A percentile compares a stretch with the other conserved stretches of the same genome.
Conservation (phyloP, 129 eudicot species). For the Ambrosia artemisiifolia region DNA sequence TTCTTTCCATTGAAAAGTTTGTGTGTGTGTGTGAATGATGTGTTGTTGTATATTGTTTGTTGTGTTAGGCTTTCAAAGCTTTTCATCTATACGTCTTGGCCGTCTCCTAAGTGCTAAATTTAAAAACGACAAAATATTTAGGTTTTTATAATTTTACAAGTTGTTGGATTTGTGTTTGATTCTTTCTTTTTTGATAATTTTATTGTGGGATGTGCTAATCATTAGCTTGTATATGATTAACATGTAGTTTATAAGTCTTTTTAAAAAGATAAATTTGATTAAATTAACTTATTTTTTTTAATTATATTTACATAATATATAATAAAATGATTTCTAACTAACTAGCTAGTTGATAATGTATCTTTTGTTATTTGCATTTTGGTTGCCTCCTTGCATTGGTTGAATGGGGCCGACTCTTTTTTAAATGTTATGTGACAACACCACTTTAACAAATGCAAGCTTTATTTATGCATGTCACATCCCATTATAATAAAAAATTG, state of each 20-base stretch:
- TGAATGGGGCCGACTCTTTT: constrained; percentile 26
- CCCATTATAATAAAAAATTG: constrained; percentile 9
- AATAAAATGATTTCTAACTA: neutral
- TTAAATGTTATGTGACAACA: constrained; percentile 29
- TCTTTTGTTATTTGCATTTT: neutral
- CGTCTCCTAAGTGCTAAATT: constrained; percentile 6
- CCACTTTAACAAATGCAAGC: constrained; percentile 33
- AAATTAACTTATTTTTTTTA: neutral
- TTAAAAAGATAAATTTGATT: neutral
- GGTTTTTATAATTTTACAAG: neutral
- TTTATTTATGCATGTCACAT: constrained; percentile 36
- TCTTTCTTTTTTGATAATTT: constrained; percentile 4
- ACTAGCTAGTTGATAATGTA: neutral
- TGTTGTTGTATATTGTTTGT: neutral
- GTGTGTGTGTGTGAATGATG: constrained; percentile 23
- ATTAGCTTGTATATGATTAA: neutral
- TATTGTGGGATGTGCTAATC: neutral
- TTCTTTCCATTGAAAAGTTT: constrained; percentile 40
- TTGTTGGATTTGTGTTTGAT: constrained; percentile 8
- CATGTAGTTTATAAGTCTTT: neutral
- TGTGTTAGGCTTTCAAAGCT: constrained; percentile 21
- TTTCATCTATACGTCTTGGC: constrained; percentile 26
- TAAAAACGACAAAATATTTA: constrained; percentile 14
- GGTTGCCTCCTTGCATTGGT: constrained; percentile 16
- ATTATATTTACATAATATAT: too few relatives aligned